Percentiles rank a stretch among this genome's conserved stretches.
Evolutionary conservation across 192 early-diverging fungal species (phyloP).

Genomic region (Tieghemiomyces parasiticus): DNA sequence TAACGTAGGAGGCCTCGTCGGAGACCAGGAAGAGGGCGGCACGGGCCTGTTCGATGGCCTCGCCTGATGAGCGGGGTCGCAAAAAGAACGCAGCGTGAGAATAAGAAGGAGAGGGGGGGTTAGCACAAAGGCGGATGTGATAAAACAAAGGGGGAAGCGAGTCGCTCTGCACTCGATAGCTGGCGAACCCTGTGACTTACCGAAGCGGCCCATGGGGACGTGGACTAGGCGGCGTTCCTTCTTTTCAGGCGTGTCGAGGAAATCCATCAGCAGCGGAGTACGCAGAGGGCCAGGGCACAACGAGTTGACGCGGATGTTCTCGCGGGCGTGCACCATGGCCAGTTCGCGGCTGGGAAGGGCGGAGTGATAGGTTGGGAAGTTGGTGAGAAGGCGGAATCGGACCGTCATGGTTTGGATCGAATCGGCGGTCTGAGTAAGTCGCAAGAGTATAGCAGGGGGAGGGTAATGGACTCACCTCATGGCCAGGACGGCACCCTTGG

Average conservation of each 20-base stretch:
- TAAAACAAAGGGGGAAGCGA: too few species aligned
- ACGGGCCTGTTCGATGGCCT: conserved; percentile 74
- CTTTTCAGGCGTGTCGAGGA: conserved; percentile 70
- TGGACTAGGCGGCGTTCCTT: conserved; percentile 63
- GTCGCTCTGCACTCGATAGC: too few species aligned
- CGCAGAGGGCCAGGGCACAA: conserved; percentile 69
- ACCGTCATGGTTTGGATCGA: too few species aligned
- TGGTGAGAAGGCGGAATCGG: too few species aligned
- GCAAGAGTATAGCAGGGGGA: too few species aligned
- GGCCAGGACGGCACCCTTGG: conserved; percentile 71
- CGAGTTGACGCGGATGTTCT: conserved; percentile 72
- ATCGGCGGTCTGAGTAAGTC: too few species aligned
- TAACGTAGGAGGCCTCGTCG: conserved; percentile 60
- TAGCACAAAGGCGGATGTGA: too few species aligned
- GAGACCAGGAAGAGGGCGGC: conserved; percentile 70
- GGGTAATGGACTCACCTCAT: conserved; percentile 43
- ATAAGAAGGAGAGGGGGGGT: too few species aligned
- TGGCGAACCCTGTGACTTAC: too few species aligned
- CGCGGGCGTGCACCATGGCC: conserved; percentile 68
- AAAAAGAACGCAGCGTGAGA: too few species aligned
- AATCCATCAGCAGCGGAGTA: conserved; percentile 70
- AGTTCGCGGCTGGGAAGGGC: conserved; percentile 59
- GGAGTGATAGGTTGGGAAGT: too few species aligned
- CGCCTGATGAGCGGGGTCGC: conserved; percentile 38
- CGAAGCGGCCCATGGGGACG: conserved; percentile 71